These are phyloP conservation scores for Quercus dentata DNA, from an alignment of 306 rosid genomes.

Conservation along the genomic window DNA sequence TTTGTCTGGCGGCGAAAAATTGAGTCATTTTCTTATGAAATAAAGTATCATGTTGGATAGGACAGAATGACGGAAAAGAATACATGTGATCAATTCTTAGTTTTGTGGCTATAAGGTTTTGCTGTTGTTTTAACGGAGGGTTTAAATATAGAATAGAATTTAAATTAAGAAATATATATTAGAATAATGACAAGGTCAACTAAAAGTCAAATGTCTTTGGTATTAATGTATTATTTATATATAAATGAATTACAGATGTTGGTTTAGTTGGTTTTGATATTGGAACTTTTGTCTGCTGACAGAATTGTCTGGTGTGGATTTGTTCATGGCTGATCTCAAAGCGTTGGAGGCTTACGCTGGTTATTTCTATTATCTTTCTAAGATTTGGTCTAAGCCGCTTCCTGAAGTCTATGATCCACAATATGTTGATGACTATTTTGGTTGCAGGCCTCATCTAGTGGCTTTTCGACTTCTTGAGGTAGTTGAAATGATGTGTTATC, in stretches of 20 bases:
- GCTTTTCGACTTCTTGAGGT: conserved; percentile 84
- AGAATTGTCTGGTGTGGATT: conserved; percentile 75
- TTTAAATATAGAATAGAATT: no score
- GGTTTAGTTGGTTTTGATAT: neutral
- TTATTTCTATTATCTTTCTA: conserved; percentile 61
- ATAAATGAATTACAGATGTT: neutral
- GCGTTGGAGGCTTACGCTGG: conserved; percentile 78
- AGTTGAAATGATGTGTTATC: conserved; percentile 6
- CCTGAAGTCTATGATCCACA: conserved; percentile 84
- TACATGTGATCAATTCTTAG: no score
- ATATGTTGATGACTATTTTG: conserved; percentile 69
- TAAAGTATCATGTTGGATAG: no score
- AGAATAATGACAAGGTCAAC: no score
- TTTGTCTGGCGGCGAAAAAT: no score
- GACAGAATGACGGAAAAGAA: no score
- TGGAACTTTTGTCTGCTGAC: conserved; percentile 15
- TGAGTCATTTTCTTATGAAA: no score
- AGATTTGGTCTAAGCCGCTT: conserved; percentile 87
- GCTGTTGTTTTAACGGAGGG: no score
- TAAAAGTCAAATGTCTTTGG: no score
- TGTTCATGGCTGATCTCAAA: conserved; percentile 77
- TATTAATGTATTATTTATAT: no score
- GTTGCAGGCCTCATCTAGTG: conserved; percentile 77
- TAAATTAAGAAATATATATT: no score
- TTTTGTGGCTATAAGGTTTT: no score